Evolutionary conservation across 805 yeast genomes (phyloP), one percentile per base, ranked within the genome.

Genomic region (Starmerella floricola): DNA sequence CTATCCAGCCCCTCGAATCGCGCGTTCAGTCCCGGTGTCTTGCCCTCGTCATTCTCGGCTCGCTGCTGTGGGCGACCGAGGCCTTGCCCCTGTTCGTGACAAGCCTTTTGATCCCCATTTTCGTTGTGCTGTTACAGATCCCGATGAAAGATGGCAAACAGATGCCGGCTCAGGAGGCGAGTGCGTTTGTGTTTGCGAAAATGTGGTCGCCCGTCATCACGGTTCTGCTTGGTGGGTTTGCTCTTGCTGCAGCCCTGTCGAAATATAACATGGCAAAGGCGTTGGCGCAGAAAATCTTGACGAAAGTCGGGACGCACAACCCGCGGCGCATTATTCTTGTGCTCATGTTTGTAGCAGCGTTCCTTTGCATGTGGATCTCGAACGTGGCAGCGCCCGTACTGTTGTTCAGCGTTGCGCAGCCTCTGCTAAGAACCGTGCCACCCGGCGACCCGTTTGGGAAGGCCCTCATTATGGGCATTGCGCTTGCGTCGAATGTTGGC

Each of bases 321-420:
- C 97, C 97, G 10, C 71, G 79, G 27, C 69, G 73, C 31, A 79
- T 88, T 18, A 64, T 87, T 28, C 62, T 87, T 33, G 74, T 88
- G 4, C 78, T 85, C 46, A 85, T 91, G 96, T 64, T 72, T 36
- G 88, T 88, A 26, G 83, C 96, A 0, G 66, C 87, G 31, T 76
- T 88, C 55, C 76, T 83, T 31, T 77, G 94, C 4, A 86, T 88
- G 84, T 87, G 95, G 93, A 91, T 88, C 31, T 80, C 94, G 20
- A 88, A 88, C 59, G 97, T 88, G 33, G 98, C 98, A 1, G 91
- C 97, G 1, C 98, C 98, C 0, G 96, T 88, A 2, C 69, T 88
- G 42, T 82, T 94, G 62, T 84, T 73, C 55, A 85, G 95, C 5
- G 81, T 88, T 48, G 78, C 88, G 45, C 95, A 87, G 61, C 96